phyloP scores from a whole-genome alignment of 202 grass and related monocot genomes.

The Tripidium arundinaceum region DNA sequence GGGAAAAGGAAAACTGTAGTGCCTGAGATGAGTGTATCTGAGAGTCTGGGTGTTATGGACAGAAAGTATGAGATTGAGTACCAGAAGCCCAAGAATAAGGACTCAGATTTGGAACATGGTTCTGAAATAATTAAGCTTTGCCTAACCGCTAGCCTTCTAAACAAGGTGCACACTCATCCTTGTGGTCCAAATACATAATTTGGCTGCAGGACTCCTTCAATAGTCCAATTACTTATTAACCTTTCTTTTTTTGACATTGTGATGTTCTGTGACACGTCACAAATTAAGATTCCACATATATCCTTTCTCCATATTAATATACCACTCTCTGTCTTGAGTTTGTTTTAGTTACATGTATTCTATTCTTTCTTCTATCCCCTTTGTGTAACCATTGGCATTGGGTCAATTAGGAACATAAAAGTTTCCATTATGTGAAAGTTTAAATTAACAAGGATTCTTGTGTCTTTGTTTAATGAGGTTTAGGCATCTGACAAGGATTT shows the following conservation, averaged over 20 bases:
- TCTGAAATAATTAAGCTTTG: constrained; percentile 42
- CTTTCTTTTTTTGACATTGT: background rate
- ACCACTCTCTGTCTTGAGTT: background rate
- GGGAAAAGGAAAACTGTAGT: constrained; percentile 25
- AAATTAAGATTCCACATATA: background rate
- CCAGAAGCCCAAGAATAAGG: background rate
- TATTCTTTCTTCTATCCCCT: too few species aligned
- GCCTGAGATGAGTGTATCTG: constrained; percentile 9
- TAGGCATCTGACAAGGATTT: constrained; percentile 4
- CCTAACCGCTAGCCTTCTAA: constrained; percentile 42
- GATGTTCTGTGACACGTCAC: background rate
- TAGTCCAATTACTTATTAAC: background rate
- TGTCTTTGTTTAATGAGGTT: background rate
- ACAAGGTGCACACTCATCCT: constrained; percentile 40
- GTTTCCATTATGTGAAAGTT: background rate
- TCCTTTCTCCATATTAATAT: background rate
- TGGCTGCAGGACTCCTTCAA: background rate
- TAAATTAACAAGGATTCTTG: background rate
- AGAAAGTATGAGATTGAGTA: background rate
- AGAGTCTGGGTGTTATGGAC: constrained; percentile 5
- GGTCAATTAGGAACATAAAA: background rate
- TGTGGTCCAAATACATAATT: background rate
- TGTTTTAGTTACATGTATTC: too few species aligned
- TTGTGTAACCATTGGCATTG: background rate
- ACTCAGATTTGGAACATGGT: constrained; percentile 17